These are phyloP conservation scores for Lichtheimia ramosa DNA, from an alignment of 371 early-diverging fungal species.

Conservation along the genomic window DNA sequence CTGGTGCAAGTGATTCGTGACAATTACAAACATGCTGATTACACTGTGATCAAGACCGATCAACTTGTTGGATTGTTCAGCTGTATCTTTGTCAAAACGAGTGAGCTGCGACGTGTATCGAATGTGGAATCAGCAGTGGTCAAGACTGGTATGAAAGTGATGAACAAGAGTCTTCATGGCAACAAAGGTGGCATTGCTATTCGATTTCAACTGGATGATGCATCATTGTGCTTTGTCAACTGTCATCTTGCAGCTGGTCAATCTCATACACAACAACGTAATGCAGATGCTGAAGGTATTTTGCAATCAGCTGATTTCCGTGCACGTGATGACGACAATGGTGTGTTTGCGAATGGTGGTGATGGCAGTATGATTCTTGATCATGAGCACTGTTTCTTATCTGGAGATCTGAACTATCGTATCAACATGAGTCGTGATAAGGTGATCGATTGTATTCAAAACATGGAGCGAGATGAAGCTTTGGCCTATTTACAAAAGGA, in stretches of 20 bases:
- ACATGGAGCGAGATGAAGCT: conserved; percentile 16
- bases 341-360: conserved; percentile 10
- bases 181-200: conserved; percentile 90
- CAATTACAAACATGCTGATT: conserved; percentile 45
- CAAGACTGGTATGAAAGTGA: conserved; percentile 82
- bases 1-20: conserved; percentile 55
- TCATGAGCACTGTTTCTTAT: conserved; percentile 75
- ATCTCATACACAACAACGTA: conserved; percentile 69
- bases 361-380: conserved; percentile 76
- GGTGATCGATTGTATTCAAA: conserved; percentile 52
- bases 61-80: conserved; percentile 83
- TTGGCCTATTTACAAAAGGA: conserved; percentile 42
- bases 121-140: conserved; percentile 44
- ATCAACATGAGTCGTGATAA: conserved; percentile 55
- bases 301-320: conserved; percentile 62
- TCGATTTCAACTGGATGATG: conserved; percentile 72
- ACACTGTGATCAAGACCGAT: conserved; percentile 70
- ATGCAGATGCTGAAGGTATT: conserved; percentile 73
- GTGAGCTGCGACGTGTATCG: conserved; percentile 23
- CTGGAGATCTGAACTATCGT: conserved; percentile 86
- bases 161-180: conserved; percentile 62
- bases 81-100: conserved; percentile 64
- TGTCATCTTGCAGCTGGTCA: conserved; percentile 89
- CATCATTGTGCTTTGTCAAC: conserved; percentile 84
- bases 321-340: conserved; percentile 25